Evolutionary conservation across 306 rosid genomes (phyloP).

Genomic region (Casuarina glauca): DNA sequence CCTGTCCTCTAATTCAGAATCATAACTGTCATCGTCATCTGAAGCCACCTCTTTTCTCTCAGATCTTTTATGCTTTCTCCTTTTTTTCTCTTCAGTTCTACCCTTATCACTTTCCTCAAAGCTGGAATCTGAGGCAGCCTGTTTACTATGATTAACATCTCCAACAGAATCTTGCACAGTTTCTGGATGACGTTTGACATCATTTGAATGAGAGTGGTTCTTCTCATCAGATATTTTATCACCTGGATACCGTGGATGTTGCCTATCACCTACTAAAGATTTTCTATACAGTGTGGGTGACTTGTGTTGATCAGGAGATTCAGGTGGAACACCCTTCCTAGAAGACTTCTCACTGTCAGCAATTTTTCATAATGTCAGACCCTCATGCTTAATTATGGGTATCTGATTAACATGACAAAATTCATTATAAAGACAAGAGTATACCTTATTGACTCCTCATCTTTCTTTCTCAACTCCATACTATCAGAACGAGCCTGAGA

Average conservation of each 20-base stretch:
- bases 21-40: slow-evolving; percentile 63
- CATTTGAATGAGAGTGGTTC: slow-evolving; percentile 35
- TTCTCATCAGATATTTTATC: slow-evolving; percentile 55
- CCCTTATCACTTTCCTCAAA: slow-evolving; percentile 65
- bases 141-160: slow-evolving; percentile 42
- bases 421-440: slow-evolving; percentile 23
- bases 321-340: slow-evolving; percentile 34
- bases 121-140: slow-evolving; percentile 50
- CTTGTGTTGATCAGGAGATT: slow-evolving; percentile 42
- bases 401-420: slow-evolving; percentile 22
- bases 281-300: slow-evolving; percentile 41
- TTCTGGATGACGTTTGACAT: slow-evolving; percentile 36
- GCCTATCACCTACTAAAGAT: slow-evolving; percentile 44
- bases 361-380: slow-evolving; percentile 32
- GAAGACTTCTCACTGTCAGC: slow-evolving; percentile 53
- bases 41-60: slow-evolving; percentile 61
- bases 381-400: slow-evolving; percentile 9
- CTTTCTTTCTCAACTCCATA: slow-evolving; percentile 41
- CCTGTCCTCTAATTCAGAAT: slow-evolving; percentile 73
- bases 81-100: slow-evolving; percentile 56
- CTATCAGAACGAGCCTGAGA: slow-evolving; percentile 30
- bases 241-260: slow-evolving; percentile 36
- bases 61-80: slow-evolving; percentile 75
- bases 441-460: slow-evolving; percentile 49
- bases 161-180: slow-evolving; percentile 34